Base-by-base conservation (phyloP, 352 stramenopile species). In the Pythium sp. region DNA sequence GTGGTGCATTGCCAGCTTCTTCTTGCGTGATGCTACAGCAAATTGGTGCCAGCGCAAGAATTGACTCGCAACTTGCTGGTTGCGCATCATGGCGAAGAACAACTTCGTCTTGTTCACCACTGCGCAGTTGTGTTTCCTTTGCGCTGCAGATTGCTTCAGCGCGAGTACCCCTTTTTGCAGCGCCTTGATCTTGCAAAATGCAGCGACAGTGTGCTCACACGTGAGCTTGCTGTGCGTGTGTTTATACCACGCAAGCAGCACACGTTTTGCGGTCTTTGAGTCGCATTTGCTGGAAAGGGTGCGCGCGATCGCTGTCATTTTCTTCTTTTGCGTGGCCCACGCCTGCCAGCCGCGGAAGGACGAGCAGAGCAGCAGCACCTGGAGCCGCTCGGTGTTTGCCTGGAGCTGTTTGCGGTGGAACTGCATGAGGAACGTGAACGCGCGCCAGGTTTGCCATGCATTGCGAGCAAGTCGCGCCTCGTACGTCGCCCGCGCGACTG, bases 311-410 rank as follows among this genome's bases (percentile, higher is more conserved):
- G 12, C n/a, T 46, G 26, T 43, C 14, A 84, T 46, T 20, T 74
- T 80, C 22, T 73, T 72, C 26, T 77, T 67, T 3, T 75, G 76
- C 24, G 55, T 56, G 41, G 64, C 80, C 71, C 72, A 84, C 1
- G 65, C 66, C 7, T 47, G 53, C 84, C 84, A 92, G 38, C 80
- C 84, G 24, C 84, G 70, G 47, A 92, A 89, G 0, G 57, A 66
- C 6, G 81, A 89, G 58, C 80, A 90, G 28, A 92, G 56, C n/a
- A 83, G 32, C 30, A 90, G 67, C 1, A 90, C 71, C 28, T 90
- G 81, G 1, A 90, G 73, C 46, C 84, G 69, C 59, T 92, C 80
- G 0, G 82, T 90, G 36, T 81, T 82, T 12, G 74, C 65, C 34
- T 90, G 81, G 1, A 90, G 62, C 22, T 86, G 71, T 2, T 65